Percentiles rank a stretch among this genome's conserved stretches.
Evolutionary conservation across 805 yeast species (phyloP).

Genomic region (Ogataea zsoltii): DNA sequence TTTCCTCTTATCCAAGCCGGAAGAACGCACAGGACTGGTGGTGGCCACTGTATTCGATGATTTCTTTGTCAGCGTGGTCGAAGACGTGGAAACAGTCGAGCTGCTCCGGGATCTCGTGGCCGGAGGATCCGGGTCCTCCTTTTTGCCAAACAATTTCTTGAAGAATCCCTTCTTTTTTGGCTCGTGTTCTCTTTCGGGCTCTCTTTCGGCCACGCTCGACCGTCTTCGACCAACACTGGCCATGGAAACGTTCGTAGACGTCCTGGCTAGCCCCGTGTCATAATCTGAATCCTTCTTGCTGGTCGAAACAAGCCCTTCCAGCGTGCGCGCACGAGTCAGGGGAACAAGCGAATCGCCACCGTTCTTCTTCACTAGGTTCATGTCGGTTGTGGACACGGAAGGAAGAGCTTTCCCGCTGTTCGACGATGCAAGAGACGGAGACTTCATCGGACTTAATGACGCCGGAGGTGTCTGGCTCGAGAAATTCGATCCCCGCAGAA

Average conservation of each 20-base stretch:
- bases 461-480: slow-evolving; percentile 7
- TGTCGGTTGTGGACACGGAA: slow-evolving; percentile 22
- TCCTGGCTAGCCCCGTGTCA: slow-evolving; percentile 20
- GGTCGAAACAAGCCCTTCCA: slow-evolving; percentile 22
- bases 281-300: slow-evolving; percentile 14
- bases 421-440: slow-evolving; percentile 29
- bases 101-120: slow-evolving; percentile 12
- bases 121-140: slow-evolving; percentile 13
- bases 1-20: slow-evolving; percentile 1
- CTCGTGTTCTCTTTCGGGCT: background rate
- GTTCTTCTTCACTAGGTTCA: slow-evolving; percentile 7
- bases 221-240: slow-evolving; percentile 13
- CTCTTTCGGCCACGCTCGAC: background rate
- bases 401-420: slow-evolving; percentile 30
- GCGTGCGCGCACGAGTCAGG: slow-evolving; percentile 27
- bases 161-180: slow-evolving; percentile 23
- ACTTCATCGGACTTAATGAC: slow-evolving; percentile 24
- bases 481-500: slow-evolving; percentile 24
- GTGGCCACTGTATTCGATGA: background rate
- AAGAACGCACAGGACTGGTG: background rate
- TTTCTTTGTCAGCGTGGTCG: background rate
- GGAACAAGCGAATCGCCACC: slow-evolving; percentile 14
- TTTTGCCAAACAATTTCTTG: slow-evolving; percentile 28
- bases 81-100: slow-evolving; percentile 5
- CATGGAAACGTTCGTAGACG: slow-evolving; percentile 31